Conservation (phyloP, 805 yeast genomes). For the Nakazawaea laoshanensis region DNA sequence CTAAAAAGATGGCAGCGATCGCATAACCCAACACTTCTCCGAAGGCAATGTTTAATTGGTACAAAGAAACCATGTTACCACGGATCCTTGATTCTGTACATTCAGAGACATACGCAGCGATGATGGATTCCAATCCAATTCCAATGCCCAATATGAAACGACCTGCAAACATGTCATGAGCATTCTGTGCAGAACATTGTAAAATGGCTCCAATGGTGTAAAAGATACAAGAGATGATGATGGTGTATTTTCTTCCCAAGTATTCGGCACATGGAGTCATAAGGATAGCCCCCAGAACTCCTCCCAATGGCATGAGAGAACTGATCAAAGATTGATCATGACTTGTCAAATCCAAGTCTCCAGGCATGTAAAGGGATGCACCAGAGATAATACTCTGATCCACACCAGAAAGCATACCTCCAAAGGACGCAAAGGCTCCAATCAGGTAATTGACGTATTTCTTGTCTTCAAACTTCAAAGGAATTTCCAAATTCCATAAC, state of each 20-base stretch:
- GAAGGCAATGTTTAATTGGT: constrained; percentile 56
- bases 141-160: constrained; percentile 56
- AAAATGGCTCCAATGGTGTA: constrained; percentile 54
- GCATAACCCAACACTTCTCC: constrained; percentile 64
- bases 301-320: constrained; percentile 63
- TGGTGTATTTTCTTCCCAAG: constrained; percentile 47
- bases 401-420: constrained; percentile 57
- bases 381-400: constrained; percentile 65
- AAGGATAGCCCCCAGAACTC: constrained; percentile 52
- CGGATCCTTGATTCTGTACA: constrained; percentile 49
- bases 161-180: constrained; percentile 48
- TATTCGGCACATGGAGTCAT: constrained; percentile 50
- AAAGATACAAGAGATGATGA: constrained; percentile 48
- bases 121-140: constrained; percentile 61
- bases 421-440: constrained; percentile 52
- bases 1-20: constrained; percentile 52
- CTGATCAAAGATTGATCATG: constrained; percentile 45
- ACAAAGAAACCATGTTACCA: constrained; percentile 53
- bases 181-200: constrained; percentile 41
- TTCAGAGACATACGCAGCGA: constrained; percentile 55
- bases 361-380: constrained; percentile 44
- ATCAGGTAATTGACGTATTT: constrained; percentile 37
- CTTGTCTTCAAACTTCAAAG: constrained; percentile 34
- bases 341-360: constrained; percentile 28
- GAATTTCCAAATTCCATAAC: constrained; percentile 25